These are phyloP conservation scores for Climacium dendroides DNA, from an alignment of 225 moss, liverwort and hornwort species.

Conservation along the genomic window DNA sequence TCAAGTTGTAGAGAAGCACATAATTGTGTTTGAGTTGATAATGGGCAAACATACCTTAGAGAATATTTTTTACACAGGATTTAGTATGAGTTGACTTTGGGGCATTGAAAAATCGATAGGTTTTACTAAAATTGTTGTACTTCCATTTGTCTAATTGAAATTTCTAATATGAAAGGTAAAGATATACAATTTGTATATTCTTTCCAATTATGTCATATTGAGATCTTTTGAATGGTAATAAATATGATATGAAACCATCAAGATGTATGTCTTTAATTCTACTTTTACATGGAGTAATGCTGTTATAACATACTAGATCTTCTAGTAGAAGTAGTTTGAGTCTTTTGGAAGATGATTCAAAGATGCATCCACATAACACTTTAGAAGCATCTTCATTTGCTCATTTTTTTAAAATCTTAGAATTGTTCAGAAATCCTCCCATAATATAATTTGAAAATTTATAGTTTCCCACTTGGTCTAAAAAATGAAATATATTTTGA, in stretches of 20 bases:
- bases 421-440: background rate
- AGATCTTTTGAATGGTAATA: background rate
- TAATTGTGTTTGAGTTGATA: accelerated
- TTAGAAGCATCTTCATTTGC: background rate
- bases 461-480: background rate
- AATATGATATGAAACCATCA: background rate
- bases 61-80: background rate
- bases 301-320: accelerated
- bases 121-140: background rate
- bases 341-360: too few species aligned
- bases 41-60: background rate
- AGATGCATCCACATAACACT: too few species aligned
- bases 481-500: background rate
- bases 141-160: background rate
- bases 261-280: too few species aligned
- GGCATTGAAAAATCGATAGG: accelerated
- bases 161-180: background rate
- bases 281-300: accelerated
- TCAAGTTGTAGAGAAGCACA: too few species aligned
- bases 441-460: background rate
- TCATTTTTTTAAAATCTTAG: background rate
- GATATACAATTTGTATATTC: background rate
- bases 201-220: accelerated
- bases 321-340: too few species aligned
- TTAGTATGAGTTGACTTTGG: accelerated